These are phyloP conservation scores for Setaria italica DNA, from an alignment of 202 grass and related monocot genomes.

Conservation along the genomic window DNA sequence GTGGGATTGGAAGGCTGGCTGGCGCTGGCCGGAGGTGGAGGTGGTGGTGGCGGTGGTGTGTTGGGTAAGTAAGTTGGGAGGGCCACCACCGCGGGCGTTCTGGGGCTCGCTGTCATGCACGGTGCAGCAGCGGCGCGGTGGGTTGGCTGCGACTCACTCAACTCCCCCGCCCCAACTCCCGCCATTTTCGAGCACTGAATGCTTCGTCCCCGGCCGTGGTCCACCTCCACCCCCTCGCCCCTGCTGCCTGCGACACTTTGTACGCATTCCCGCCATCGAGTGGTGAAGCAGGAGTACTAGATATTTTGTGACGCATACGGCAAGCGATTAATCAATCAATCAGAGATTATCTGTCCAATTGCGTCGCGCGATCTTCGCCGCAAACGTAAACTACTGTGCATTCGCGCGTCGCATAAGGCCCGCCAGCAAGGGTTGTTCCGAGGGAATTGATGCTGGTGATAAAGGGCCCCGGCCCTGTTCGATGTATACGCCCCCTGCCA, in stretches of 20 bases:
- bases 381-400: background rate
- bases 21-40: background rate
- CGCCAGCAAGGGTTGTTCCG: background rate
- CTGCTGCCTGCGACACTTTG: background rate
- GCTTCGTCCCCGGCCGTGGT: background rate
- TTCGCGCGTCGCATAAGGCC: background rate
- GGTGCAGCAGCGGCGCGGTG: background rate
- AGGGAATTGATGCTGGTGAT: background rate
- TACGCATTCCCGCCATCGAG: slow-evolving; percentile 9
- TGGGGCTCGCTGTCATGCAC: background rate
- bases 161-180: background rate
- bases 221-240: background rate
- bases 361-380: background rate
- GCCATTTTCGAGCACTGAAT: background rate
- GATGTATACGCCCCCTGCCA: background rate
- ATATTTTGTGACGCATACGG: slow-evolving; percentile 11
- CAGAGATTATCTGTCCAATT: background rate
- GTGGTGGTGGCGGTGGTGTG: background rate
- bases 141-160: slow-evolving; percentile 1
- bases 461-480: background rate
- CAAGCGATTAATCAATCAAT: background rate
- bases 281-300: background rate
- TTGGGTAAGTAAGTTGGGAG: background rate
- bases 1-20: background rate
- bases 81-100: slow-evolving; percentile 36